Evolutionary conservation across 2,329 filamentous ascomycete genomes (phyloP).

Genomic region (Rhynchosporium graminicola): DNA sequence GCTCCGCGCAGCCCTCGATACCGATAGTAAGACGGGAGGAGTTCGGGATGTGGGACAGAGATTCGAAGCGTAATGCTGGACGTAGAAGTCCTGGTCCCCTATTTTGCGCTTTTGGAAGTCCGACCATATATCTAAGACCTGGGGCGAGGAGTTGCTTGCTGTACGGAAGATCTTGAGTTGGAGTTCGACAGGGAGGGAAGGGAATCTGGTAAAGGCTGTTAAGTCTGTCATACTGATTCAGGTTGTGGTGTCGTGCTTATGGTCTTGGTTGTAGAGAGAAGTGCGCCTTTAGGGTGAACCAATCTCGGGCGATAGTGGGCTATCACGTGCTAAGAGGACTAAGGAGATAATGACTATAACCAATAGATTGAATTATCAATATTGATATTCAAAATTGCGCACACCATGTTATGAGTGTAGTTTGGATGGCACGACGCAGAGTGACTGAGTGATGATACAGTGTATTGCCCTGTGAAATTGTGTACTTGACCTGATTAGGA

Average conservation of each 20-base stretch:
- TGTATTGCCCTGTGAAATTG: too few species aligned
- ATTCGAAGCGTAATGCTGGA: conserved; percentile 19
- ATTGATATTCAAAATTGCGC: too few species aligned
- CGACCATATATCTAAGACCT: conserved; percentile 26
- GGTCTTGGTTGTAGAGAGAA: neutral
- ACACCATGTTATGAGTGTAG: too few species aligned
- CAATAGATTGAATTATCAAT: too few species aligned
- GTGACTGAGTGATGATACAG: too few species aligned
- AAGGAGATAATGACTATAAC: too few species aligned
- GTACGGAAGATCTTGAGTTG: conserved; percentile 26
- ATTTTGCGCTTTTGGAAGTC: conserved; percentile 16
- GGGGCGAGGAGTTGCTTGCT: conserved; percentile 14
- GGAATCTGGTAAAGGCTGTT: conserved; percentile 24
- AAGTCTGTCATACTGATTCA: neutral
- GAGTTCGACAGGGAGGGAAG: conserved; percentile 26
- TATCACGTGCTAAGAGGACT: neutral
- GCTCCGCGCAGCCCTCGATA: conserved; percentile 9
- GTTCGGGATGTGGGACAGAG: neutral
- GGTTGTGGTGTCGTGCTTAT: neutral
- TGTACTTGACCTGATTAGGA: too few species aligned
- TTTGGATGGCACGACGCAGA: too few species aligned
- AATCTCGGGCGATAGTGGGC: neutral
- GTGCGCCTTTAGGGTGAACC: neutral
- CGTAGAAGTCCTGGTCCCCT: conserved; percentile 18
- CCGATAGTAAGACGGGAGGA: conserved; percentile 14